Evolutionary conservation across 2,329 filamentous ascomycete species (phyloP).

Genomic region (Fusarium gaditjirri): DNA sequence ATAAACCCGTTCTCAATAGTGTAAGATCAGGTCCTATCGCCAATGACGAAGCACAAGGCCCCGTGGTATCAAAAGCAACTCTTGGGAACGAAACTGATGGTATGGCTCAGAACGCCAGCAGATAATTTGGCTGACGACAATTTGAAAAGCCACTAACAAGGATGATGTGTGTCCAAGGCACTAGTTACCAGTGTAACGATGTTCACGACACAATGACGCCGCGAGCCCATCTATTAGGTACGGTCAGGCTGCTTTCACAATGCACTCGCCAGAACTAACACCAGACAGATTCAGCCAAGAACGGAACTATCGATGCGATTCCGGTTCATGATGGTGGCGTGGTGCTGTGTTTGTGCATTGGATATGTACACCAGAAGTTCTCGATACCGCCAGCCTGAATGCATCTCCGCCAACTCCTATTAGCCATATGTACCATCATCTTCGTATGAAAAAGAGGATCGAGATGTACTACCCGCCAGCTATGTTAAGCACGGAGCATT

Average conservation of each 20-base stretch:
- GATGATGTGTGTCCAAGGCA: constrained; percentile 1
- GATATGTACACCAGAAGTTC: not conserved
- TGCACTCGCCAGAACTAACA: not conserved
- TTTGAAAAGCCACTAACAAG: not conserved
- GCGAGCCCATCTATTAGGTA: not conserved
- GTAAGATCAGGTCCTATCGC: constrained; percentile 8
- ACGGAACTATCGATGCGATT: not conserved
- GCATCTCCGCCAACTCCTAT: constrained; percentile 8
- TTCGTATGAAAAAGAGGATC: not conserved
- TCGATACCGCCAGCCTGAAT: constrained; percentile 10
- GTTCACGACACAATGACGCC: constrained; percentile 12
- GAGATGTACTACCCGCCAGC: constrained; percentile 27
- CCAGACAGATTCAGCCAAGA: not conserved
- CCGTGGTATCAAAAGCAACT: not conserved
- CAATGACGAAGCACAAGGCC: not conserved
- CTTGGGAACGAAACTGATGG: constrained; percentile 9
- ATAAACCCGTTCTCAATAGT: constrained; percentile 3
- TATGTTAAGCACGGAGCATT: constrained; percentile 10
- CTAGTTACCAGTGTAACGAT: constrained; percentile 15
- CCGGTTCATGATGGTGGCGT: not conserved
- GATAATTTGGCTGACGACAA: not conserved
- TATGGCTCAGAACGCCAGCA: constrained; percentile 7
- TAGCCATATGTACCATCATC: constrained; percentile 1
- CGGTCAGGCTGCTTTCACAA: not conserved
- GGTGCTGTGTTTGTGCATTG: constrained; percentile 1